Base-by-base conservation (phyloP, 2,329 filamentous ascomycete genomes). In the Paecilomyces fulvus region DNA sequence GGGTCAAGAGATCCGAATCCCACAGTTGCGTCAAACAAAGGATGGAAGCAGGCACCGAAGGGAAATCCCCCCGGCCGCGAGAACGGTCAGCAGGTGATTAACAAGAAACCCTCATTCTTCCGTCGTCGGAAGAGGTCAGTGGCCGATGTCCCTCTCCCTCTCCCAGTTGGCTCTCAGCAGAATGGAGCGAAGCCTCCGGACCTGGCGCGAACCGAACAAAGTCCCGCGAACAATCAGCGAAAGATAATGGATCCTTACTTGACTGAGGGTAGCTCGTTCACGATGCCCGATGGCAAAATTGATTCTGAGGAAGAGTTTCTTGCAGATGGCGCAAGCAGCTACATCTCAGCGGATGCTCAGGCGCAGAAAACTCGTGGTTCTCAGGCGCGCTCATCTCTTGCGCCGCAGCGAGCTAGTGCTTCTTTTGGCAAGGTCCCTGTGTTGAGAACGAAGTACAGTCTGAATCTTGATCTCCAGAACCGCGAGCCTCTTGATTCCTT, bases 61-160 rank as follows among this genome's bases (percentile, higher is more conserved):
- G 58, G 54, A 30, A 61, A 65, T 52, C 55, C 65, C 17, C 57
- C 63, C 28, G 59, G 58, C 21, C 70, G 71, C 49, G 71, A 75
- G 55, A 68, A 67, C 43, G 63, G 67, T 11, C 70, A 70, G 28
- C 74, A 73, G 49, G 76, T 96, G 53, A 88, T 89, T 65, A 96
- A 96, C 78, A 96, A 96, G 72, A 84, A 90, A 3, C 95, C 92
- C 0, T 92, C 90, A 0, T 97, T 99, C 75, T 97, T 97, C 76
- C 83, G 94, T 60, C 83, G 94, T 58, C 83, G 92, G 60, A 97
- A 97, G 82, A 95, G 92, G 80, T 96, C 92, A 4, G 74, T 90
- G 31, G 83, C 84, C 12, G 91, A 95, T 60, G 37, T 43, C 69
- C 72, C 49, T 80, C 83, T 21, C 80, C 80, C 43, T 84, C 87